Base-by-base conservation (phyloP, 768 basidiomycete genomes). In the Tulasnella calospora region DNA sequence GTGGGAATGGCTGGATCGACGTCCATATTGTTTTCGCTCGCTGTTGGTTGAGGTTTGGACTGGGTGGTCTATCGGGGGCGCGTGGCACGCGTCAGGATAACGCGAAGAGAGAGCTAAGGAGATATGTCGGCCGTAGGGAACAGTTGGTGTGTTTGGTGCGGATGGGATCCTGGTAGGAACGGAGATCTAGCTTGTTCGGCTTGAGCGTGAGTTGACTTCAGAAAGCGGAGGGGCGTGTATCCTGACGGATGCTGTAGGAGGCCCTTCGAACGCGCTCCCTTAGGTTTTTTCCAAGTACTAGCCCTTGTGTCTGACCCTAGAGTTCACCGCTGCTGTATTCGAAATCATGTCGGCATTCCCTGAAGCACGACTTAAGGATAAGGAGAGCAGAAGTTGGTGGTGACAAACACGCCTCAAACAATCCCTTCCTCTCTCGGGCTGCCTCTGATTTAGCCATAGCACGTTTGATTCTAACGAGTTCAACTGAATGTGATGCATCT, bases 1-100 rank as follows among this genome's bases (percentile, higher is more conserved):
- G 71, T 72, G 36, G 71, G 71, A 40, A 72, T 72, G 71, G 71
- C 71, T 72, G 71, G 44, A 72, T 38, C 36, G 71, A 40, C 17
- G 71, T 76, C 75, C 75, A 76, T 61, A 30, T 44, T 67, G 12
- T 27, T 67, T 30, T 67, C 30, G 47, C 55, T 21, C 10, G 35
- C 35, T 27, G 27, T 46, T 33, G 57, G 38, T 76, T 76, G 55
- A 46, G 57, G 75, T 55, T 55, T 55, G 46, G 75, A 76, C 75
- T 61, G 75, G 35, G 23, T 27, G 2, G 44, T 6, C 17, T 7
- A 23, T 5, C 35, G 10, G 21, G 23, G 30, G 17, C n/a, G 73
- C 33, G 27, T 13, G 61, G 17, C 27, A 30, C 61, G 61, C n/a
- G 61, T 33, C 61, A 1, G 61, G 10, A 27, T 21, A 7, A 30